Evolutionary conservation across 257 asterid genomes (phyloP).

Genomic region (Striga asiatica): DNA sequence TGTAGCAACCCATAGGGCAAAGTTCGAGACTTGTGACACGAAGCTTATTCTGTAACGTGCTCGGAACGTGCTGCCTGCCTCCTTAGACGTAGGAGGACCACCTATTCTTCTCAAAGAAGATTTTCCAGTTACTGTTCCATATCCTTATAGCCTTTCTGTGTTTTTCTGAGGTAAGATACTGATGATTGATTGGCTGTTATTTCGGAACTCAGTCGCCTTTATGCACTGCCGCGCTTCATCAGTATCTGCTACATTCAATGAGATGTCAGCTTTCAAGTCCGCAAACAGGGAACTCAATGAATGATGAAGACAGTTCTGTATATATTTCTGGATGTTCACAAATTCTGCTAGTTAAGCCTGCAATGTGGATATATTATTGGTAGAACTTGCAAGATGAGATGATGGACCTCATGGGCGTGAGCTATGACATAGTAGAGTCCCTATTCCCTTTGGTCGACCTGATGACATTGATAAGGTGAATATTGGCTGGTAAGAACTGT

Average conservation of each 20-base stretch:
- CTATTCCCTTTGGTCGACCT: conserved; percentile 71
- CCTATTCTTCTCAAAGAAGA: conserved; percentile 30
- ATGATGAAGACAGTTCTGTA: conserved; percentile 53
- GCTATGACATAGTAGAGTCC: conserved; percentile 64
- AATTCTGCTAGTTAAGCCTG: not conserved
- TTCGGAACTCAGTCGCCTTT: conserved; percentile 15
- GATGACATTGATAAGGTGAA: conserved; percentile 79
- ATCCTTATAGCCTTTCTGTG: conserved; percentile 13
- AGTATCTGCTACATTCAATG: conserved; percentile 16
- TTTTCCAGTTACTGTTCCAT: conserved; percentile 18
- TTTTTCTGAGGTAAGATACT: conserved; percentile 17
- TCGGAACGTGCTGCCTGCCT: conserved; percentile 77
- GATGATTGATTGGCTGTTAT: conserved; percentile 18
- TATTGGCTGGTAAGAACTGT: conserved; percentile 55
- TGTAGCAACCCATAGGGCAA: conserved; percentile 50
- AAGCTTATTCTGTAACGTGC: conserved; percentile 49
- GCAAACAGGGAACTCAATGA: conserved; percentile 73
- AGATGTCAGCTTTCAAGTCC: conserved; percentile 68
- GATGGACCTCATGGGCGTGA: conserved; percentile 82
- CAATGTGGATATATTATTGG: not conserved
- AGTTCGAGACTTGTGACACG: conserved; percentile 49
- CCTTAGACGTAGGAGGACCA: conserved; percentile 51
- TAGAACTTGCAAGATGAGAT: conserved; percentile 83
- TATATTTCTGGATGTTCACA: conserved; percentile 2
- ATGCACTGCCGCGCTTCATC: conserved; percentile 1